Conservation (phyloP, 1,284 basidiomycete genomes). For the Ceratobasidium sp. region DNA sequence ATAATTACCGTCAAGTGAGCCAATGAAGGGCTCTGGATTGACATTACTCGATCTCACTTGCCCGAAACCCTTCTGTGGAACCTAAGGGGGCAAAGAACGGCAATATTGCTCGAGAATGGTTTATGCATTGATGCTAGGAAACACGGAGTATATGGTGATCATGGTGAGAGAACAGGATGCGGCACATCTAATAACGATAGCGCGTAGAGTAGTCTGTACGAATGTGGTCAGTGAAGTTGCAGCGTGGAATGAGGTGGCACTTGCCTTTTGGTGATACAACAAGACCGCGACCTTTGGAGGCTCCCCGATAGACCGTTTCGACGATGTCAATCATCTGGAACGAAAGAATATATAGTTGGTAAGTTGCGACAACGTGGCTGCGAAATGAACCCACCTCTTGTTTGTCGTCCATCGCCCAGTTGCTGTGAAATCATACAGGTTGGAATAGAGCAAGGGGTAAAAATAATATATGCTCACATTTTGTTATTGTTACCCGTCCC, state of each 20-base stretch:
- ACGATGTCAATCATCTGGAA: slow-evolving; percentile 95
- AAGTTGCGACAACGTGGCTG: background rate
- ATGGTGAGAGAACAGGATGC: background rate
- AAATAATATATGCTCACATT: slow-evolving; percentile 70
- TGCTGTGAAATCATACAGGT: slow-evolving; percentile 62
- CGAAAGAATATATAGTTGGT: slow-evolving; percentile 41
- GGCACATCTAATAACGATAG: slow-evolving; percentile 71
- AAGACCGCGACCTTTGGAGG: slow-evolving; percentile 96
- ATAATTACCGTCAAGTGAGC: no score
- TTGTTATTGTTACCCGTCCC: slow-evolving; percentile 99
- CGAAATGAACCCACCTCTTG: slow-evolving; percentile 75
- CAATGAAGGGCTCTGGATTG: no score
- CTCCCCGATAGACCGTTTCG: slow-evolving; percentile 97
- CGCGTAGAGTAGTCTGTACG: slow-evolving; percentile 83
- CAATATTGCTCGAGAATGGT: no score
- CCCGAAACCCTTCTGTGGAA: no score
- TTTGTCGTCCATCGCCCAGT: slow-evolving; percentile 98
- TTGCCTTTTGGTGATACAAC: slow-evolving; percentile 96
- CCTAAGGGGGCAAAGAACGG: no score
- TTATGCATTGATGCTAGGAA: no score
- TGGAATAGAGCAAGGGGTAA: slow-evolving; percentile 1
- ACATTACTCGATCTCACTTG: no score
- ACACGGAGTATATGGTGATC: no score
- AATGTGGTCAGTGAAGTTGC: slow-evolving; percentile 24
- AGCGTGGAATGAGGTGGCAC: slow-evolving; percentile 49